Percentiles rank a stretch among this genome's conserved stretches.
These are phyloP conservation scores for Cyberlindnera xishuangbannaensis DNA, from an alignment of 805 yeast genomes.

Conservation along the genomic window DNA sequence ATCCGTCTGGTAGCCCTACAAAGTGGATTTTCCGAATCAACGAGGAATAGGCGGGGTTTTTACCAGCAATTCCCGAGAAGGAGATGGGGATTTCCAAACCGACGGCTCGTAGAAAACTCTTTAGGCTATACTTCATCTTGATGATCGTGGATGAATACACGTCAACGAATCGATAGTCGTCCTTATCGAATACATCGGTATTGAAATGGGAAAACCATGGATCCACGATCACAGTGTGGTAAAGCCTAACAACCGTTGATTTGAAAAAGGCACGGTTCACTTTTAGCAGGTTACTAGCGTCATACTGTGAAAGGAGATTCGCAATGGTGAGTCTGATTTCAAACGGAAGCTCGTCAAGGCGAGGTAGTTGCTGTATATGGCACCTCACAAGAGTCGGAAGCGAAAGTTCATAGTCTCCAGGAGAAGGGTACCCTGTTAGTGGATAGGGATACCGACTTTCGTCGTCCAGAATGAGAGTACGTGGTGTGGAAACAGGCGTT, in stretches of 20 bases:
- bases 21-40: slow-evolving; percentile 28
- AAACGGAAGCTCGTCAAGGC: slow-evolving; percentile 31
- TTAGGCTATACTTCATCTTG: slow-evolving; percentile 35
- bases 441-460: too few relatives aligned
- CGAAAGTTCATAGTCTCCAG: too few relatives aligned
- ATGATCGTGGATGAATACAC: slow-evolving; percentile 24
- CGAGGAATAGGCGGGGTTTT: slow-evolving; percentile 7
- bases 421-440: too few relatives aligned
- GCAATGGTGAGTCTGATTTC: slow-evolving; percentile 32
- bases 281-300: slow-evolving; percentile 29
- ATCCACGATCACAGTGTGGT: slow-evolving; percentile 26
- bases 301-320: slow-evolving; percentile 34
- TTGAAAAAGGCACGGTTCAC: slow-evolving; percentile 28
- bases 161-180: slow-evolving; percentile 7
- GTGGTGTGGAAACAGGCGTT: too few relatives aligned
- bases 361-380: background rate
- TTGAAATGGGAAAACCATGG: slow-evolving; percentile 34
- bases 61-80: background rate
- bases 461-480: too few relatives aligned
- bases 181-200: slow-evolving; percentile 30
- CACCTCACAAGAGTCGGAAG: background rate
- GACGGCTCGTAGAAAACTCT: slow-evolving; percentile 28
- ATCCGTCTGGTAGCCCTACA: slow-evolving; percentile 37
- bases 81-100: slow-evolving; percentile 5
- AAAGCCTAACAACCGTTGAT: slow-evolving; percentile 31